A percentile compares a stretch with the other conserved stretches of the same genome.
Conservation (phyloP, 1,284 basidiomycete species). For the Filobasidium uniguttulatum region DNA sequence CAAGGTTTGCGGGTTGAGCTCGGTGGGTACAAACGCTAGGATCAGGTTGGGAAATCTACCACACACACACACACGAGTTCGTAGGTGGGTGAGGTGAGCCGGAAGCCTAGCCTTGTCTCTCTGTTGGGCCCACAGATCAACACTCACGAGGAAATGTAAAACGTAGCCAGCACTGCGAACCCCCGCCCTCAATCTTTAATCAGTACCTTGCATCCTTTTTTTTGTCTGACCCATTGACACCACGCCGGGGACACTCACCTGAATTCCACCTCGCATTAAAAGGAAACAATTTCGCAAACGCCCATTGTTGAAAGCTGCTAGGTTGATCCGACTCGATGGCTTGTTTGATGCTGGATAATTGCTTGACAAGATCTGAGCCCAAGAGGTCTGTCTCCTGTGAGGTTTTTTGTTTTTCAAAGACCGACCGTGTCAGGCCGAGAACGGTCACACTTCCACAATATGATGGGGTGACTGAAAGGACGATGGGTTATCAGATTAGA, state of each 20-base stretch:
- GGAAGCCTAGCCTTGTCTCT: slow-evolving; percentile 5
- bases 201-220: background rate
- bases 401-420: too few relatives aligned
- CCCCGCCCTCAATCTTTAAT: background rate
- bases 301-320: slow-evolving; percentile 10
- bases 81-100: slow-evolving; percentile 18
- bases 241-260: background rate
- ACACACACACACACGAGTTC: background rate
- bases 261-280: slow-evolving; percentile 16
- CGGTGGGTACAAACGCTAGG: slow-evolving; percentile 65
- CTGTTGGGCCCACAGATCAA: background rate
- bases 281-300: slow-evolving; percentile 12
- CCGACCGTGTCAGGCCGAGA: background rate
- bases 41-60: slow-evolving; percentile 76
- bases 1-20: slow-evolving; percentile 60
- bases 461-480: too few relatives aligned
- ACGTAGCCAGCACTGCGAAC: slow-evolving; percentile 53
- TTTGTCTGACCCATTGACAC: background rate
- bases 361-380: background rate
- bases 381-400: slow-evolving; percentile 7
- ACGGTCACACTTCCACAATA: background rate
- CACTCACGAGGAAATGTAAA: slow-evolving; percentile 82
- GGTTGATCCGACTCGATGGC: background rate
- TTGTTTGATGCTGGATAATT: slow-evolving; percentile 7
- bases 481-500: too few relatives aligned